These are phyloP conservation scores for Cantharellus anzutake DNA, from an alignment of 768 basidiomycete species.

Conservation along the genomic window DNA sequence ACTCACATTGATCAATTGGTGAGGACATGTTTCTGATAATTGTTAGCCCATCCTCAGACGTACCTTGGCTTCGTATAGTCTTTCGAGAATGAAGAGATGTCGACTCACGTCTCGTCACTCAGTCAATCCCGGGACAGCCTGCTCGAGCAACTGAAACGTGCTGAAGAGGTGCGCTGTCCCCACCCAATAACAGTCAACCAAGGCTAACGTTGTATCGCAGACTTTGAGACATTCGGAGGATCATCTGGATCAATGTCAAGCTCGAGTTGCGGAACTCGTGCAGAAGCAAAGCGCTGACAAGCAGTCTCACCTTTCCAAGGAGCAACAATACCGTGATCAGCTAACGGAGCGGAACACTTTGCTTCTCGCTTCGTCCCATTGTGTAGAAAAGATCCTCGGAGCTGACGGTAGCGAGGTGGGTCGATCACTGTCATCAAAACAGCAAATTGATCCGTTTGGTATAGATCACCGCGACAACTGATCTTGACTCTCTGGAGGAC, in stretches of 20 bases:
- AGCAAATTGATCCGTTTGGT: no score
- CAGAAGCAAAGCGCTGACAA: constrained; percentile 66
- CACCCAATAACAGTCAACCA: not conserved
- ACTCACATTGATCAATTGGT: constrained; percentile 48
- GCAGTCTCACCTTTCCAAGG: constrained; percentile 44
- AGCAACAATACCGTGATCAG: constrained; percentile 77
- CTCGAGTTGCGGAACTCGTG: constrained; percentile 58
- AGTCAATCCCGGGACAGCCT: constrained; percentile 31
- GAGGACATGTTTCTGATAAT: not conserved
- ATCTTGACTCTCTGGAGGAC: constrained; percentile 86
- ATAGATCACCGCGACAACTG: constrained; percentile 16
- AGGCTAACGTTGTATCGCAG: constrained; percentile 13
- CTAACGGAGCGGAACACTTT: constrained; percentile 84
- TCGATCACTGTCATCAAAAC: constrained; percentile 3
- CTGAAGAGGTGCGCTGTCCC: constrained; percentile 24
- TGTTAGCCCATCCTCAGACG: not conserved
- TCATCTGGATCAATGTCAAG: constrained; percentile 40
- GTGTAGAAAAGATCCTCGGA: constrained; percentile 84
- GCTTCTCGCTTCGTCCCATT: constrained; percentile 82
- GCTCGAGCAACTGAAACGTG: constrained; percentile 70
- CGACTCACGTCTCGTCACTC: not conserved
- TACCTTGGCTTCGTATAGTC: constrained; percentile 4
- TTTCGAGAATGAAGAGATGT: not conserved
- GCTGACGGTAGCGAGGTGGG: constrained; percentile 70
- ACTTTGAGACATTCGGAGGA: constrained; percentile 44